phyloP scores from a whole-genome alignment of 495 filamentous ascomycete species.

The Diplogelasinospora grovesii region DNA sequence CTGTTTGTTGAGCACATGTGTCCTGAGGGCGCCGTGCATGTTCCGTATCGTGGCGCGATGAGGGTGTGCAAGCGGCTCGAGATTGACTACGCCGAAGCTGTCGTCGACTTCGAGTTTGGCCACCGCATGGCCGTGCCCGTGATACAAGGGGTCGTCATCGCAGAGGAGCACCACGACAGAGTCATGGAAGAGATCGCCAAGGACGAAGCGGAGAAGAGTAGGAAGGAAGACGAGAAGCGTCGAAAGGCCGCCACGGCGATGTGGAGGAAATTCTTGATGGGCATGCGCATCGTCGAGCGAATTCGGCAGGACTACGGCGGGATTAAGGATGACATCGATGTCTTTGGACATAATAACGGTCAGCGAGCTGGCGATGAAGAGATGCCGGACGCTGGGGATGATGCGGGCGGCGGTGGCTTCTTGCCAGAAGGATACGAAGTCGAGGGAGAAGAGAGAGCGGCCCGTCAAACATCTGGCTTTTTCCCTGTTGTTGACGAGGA shows the following conservation, averaged over 20 bases:
- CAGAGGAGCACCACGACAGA: conserved; percentile 64
- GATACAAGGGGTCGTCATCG: conserved; percentile 83
- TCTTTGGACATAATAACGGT: conserved; percentile 29
- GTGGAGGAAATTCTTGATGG: conserved; percentile 85
- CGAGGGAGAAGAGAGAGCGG: conserved; percentile 18
- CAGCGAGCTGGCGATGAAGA: conserved; percentile 12
- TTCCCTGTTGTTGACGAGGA: conserved; percentile 32
- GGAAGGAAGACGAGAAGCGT: conserved; percentile 76
- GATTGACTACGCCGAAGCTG: conserved; percentile 90
- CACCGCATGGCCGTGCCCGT: conserved; percentile 87
- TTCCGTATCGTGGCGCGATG: conserved; percentile 68
- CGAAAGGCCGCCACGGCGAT: conserved; percentile 64
- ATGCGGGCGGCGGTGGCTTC: conserved; percentile 51
- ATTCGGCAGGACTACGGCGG: conserved; percentile 75
- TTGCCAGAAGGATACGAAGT: conserved; percentile 44
- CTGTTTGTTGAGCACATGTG: conserved; percentile 92
- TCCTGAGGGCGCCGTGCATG: conserved; percentile 74
- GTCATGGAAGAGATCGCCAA: conserved; percentile 76
- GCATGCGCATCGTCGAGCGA: conserved; percentile 71
- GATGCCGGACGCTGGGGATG: conserved; percentile 17
- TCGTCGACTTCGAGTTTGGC: conserved; percentile 94
- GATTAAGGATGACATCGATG: conserved; percentile 32
- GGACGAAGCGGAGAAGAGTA: conserved; percentile 70
- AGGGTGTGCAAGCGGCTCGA: conserved; percentile 75
- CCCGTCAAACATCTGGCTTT: conserved; percentile 31